Conservation (phyloP, 2,329 filamentous ascomycete genomes). For the Talaromyces sp. region DNA sequence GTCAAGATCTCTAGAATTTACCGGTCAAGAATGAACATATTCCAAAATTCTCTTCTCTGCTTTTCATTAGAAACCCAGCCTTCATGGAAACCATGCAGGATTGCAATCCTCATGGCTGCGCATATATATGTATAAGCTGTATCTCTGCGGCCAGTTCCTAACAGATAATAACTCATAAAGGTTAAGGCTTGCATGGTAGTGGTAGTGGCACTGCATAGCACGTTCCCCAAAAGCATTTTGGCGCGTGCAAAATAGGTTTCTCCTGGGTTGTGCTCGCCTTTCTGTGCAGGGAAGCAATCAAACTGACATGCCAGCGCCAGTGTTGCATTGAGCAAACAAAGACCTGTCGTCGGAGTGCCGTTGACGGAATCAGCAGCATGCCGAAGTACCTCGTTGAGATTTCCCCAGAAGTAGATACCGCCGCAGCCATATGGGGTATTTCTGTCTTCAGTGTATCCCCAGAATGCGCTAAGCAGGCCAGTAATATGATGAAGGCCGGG, state of each 20-base stretch:
- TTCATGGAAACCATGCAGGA: slow-evolving; percentile 47
- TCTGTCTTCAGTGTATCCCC: slow-evolving; percentile 45
- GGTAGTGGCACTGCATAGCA: slow-evolving; percentile 42
- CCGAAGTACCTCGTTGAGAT: slow-evolving; percentile 34
- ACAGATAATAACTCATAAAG: slow-evolving; percentile 46
- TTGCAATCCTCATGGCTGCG: slow-evolving; percentile 45
- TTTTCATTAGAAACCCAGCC: slow-evolving; percentile 40
- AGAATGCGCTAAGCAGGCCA: slow-evolving; percentile 36
- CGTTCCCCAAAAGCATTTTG: slow-evolving; percentile 42
- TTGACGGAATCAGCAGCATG: slow-evolving; percentile 15
- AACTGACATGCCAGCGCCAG: slow-evolving; percentile 40
- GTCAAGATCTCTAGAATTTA: slow-evolving; percentile 19
- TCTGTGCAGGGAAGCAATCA: slow-evolving; percentile 24
- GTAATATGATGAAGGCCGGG: slow-evolving; percentile 35
- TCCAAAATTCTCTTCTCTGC: slow-evolving; percentile 49
- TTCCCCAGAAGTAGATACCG: slow-evolving; percentile 48
- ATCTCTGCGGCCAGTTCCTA: slow-evolving; percentile 48
- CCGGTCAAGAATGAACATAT: slow-evolving; percentile 48
- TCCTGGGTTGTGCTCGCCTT: slow-evolving; percentile 27
- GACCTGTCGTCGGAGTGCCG: slow-evolving; percentile 26
- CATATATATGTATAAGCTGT: slow-evolving; percentile 46
- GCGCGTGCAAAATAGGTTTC: slow-evolving; percentile 45
- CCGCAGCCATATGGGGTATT: slow-evolving; percentile 39
- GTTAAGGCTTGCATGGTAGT: slow-evolving; percentile 43
- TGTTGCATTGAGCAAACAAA: slow-evolving; percentile 39